A percentile compares a stretch with the other conserved stretches of the same genome.
Conservation (phyloP, 805 yeast genomes). For the Ascoidea tarda region DNA sequence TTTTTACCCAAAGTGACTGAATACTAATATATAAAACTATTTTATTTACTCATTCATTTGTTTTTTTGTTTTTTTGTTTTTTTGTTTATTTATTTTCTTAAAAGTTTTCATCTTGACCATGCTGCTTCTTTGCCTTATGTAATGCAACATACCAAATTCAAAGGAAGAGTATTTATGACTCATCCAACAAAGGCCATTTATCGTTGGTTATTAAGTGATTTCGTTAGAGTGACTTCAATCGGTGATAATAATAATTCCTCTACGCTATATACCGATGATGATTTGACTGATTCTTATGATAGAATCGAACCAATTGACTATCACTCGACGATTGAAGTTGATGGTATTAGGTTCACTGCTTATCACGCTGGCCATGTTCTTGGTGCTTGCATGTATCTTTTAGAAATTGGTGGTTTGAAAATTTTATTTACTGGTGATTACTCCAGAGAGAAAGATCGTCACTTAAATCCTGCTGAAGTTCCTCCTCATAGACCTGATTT, state of each 20-base stretch:
- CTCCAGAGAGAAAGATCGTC: constrained; percentile 92
- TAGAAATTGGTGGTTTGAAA: constrained; percentile 88
- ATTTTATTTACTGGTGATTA: constrained; percentile 92
- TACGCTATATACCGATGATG: constrained; percentile 79
- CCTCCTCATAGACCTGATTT: constrained; percentile 83
- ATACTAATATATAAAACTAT: too few relatives aligned
- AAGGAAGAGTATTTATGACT: constrained; percentile 96
- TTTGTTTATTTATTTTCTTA: too few relatives aligned
- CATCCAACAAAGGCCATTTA: constrained; percentile 98
- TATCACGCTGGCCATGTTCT: constrained; percentile 99
- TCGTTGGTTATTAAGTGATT: constrained; percentile 89
- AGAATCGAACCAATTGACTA: constrained; percentile 87
- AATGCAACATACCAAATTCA: constrained; percentile 91
- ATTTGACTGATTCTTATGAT: constrained; percentile 75
- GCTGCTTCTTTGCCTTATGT: constrained; percentile 97
- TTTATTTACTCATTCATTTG: too few relatives aligned
- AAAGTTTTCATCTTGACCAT: constrained; percentile 80
- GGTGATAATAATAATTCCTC: constrained; percentile 26
- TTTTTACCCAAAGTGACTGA: too few relatives aligned
- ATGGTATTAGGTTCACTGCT: constrained; percentile 91
- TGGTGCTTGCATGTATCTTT: constrained; percentile 96
- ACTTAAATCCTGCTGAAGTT: constrained; percentile 86
- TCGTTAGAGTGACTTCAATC: constrained; percentile 71
- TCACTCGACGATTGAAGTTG: constrained; percentile 89
- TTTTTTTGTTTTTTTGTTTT: too few relatives aligned